phyloP scores from a whole-genome alignment of 306 rosid species.

The Quercus dentata region DNA sequence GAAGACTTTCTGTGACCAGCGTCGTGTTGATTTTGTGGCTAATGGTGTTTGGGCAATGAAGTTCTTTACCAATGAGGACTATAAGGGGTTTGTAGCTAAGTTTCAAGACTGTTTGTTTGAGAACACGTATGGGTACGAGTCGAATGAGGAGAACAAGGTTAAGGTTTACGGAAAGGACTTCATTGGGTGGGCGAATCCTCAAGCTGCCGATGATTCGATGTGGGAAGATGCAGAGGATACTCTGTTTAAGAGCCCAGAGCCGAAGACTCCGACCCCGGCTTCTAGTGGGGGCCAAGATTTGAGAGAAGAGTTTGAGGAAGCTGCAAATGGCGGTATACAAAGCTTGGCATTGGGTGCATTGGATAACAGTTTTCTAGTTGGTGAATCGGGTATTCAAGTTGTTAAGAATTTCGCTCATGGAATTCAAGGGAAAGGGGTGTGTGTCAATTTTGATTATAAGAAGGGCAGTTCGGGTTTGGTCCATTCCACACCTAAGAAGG shows the following conservation, averaged over 20 bases:
- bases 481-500: conserved; percentile 69
- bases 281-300: conserved; percentile 54
- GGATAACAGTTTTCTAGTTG: conserved; percentile 90
- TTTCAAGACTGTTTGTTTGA: conserved; percentile 73
- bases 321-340: conserved; percentile 77
- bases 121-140: conserved; percentile 66
- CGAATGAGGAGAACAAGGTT: conserved; percentile 64
- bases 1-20: conserved; percentile 61
- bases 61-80: conserved; percentile 58
- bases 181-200: conserved; percentile 86
- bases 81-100: conserved; percentile 42
- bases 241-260: conserved; percentile 56
- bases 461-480: conserved; percentile 28
- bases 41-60: conserved; percentile 95
- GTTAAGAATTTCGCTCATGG: conserved; percentile 84
- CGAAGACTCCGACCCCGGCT: conserved; percentile 58
- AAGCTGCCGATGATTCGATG: conserved; percentile 82
- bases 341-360: conserved; percentile 93
- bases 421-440: conserved; percentile 90
- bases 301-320: conserved; percentile 92
- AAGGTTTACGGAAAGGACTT: conserved; percentile 91
- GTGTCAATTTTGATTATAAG: conserved; percentile 49
- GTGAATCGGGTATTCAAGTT: conserved; percentile 87
- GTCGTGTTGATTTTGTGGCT: conserved; percentile 82
- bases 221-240: conserved; percentile 91